Base-by-base conservation (phyloP, 2,329 filamentous ascomycete species). In the Fusarium chaquense region DNA sequence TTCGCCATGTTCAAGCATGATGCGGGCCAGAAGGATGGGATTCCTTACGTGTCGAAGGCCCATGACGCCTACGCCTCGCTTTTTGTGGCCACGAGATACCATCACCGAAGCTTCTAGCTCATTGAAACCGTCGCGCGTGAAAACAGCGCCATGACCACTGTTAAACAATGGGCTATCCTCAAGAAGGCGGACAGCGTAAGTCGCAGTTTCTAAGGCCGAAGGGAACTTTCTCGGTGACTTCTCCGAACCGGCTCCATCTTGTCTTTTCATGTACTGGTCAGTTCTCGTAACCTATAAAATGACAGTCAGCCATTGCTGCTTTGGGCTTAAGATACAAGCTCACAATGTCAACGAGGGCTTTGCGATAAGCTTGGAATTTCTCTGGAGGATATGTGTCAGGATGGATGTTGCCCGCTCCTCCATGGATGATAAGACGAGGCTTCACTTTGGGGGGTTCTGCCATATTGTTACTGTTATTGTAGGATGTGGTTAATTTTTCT, bases 101-200 rank as follows among this genome's bases (percentile, higher is more conserved):
- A 97, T 97, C 53, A 97, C 87, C 11, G 89, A 92, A 2, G 93
- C 92, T 80, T 97, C 94, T 65, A 97, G 89, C 81, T 97, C 92
- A 77, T 94, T 94, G 67, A 90, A 86, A 20, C 94, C 94, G 70
- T 91, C 90, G 52, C 90, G 88, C 1, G 93, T 97, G 79, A 97
- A 97, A 22, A 97, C 93, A 52, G 93, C 92, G 55, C 94, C 94
- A 73, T 89, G 90, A 10, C 90, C 93, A 60, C 90, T 89, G 81
- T 97, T 97, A 85, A 96, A 97, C 6, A 97, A 86, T 3, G 90
- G 86, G 75, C 94, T 88, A 75, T 97, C 84, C 81, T 97, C 94
- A 18, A 97, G 87, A 28, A 90, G 84, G 2, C 84, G 82, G 13
- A 97, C 93, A 45, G 93, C 93, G 77, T 90, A 87, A 3, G 91